Conservation (phyloP, 192 early-diverging fungal species). For the Coemansia nantahalensis region DNA sequence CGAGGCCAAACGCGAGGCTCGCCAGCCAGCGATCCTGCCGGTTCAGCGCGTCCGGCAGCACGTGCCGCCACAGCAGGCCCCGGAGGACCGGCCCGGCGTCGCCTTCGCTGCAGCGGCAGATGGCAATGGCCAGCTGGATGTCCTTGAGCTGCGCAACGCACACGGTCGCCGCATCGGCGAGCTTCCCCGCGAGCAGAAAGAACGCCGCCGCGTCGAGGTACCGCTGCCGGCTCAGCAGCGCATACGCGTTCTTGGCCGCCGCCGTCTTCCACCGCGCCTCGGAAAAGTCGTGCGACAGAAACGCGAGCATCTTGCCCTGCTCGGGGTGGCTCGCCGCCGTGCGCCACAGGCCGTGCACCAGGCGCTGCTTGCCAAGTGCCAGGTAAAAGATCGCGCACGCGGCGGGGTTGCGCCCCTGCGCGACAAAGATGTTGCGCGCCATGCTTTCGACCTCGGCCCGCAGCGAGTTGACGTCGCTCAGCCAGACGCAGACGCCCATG, state of each 20-base stretch:
- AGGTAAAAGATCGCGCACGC: slow-evolving; percentile 88
- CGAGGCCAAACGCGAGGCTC: slow-evolving; percentile 40
- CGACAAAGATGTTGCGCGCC: slow-evolving; percentile 83
- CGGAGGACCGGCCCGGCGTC: slow-evolving; percentile 50
- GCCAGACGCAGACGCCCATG: slow-evolving; percentile 85
- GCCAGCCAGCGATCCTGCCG: slow-evolving; percentile 47
- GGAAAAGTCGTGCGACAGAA: slow-evolving; percentile 90
- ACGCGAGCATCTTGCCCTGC: slow-evolving; percentile 82
- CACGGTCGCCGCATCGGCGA: slow-evolving; percentile 91
- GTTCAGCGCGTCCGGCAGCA: slow-evolving; percentile 39
- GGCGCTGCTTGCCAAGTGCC: slow-evolving; percentile 84
- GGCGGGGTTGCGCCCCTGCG: slow-evolving; percentile 76
- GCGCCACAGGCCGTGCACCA: slow-evolving; percentile 89
- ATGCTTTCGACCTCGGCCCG: slow-evolving; percentile 76
- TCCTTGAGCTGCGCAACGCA: slow-evolving; percentile 91
- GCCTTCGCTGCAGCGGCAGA: slow-evolving; percentile 91
- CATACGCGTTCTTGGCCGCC: slow-evolving; percentile 98
- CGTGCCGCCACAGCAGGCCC: slow-evolving; percentile 32
- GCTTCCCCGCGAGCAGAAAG: slow-evolving; percentile 83
- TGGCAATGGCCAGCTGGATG: slow-evolving; percentile 85
- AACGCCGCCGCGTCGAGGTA: slow-evolving; percentile 94
- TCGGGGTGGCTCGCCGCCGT: slow-evolving; percentile 80
- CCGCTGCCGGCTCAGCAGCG: slow-evolving; percentile 90
- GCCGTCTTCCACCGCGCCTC: slow-evolving; percentile 88
- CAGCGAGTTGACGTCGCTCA: slow-evolving; percentile 69